Evolutionary conservation across 225 moss, liverwort and hornwort genomes (phyloP), one percentile per base, ranked within the genome.

Genomic region (Polytrichum commune): DNA sequence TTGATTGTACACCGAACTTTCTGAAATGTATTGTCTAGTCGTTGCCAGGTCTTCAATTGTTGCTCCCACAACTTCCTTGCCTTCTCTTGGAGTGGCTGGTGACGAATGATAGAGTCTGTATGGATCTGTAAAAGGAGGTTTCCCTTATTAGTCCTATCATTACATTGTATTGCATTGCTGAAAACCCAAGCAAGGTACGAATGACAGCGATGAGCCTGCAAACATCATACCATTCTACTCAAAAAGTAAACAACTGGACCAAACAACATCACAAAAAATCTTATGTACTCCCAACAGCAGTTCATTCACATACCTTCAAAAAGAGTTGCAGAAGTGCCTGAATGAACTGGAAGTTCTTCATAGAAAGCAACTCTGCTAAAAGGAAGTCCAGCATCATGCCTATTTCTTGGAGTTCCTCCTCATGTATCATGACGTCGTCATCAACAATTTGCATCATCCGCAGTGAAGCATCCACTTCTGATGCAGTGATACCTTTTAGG

Each of bases 281-380:
- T 35, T 9, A 35, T 35, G 35, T 35, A 35, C 35, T 35, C 35
- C 35, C 35, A 35, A 35, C 9, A 35, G 35, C 46, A 25, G 23
- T 10, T 29, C 18, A 64, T 58, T 63, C 16, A 33, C 4, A 5
- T 58, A 90, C 85, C 90, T 95, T 95, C 19, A 98, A 71, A 76
- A 98, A 93, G 6, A 98, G 86, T 64, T 89, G 95, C 65, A 91
- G 29, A 3, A 95, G 56, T 18, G 95, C 98, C 69, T 98, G 98
- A 23, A 95, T 62, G n/a, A 98, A 90, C 80, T 98, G 93, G 69
- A 91, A 98, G 24, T 95, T 91, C 65, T 80, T 95, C 81, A 93
- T 91, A 73, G 87, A 78, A 54, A 79, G 68, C 19, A 88, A 73
- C 85, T 91, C 90, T 4, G 83, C 82, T 61, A 85, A 72, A 69